These are phyloP conservation scores for Phytophthora meadii DNA, from an alignment of 352 stramenopile species.

Conservation along the genomic window DNA sequence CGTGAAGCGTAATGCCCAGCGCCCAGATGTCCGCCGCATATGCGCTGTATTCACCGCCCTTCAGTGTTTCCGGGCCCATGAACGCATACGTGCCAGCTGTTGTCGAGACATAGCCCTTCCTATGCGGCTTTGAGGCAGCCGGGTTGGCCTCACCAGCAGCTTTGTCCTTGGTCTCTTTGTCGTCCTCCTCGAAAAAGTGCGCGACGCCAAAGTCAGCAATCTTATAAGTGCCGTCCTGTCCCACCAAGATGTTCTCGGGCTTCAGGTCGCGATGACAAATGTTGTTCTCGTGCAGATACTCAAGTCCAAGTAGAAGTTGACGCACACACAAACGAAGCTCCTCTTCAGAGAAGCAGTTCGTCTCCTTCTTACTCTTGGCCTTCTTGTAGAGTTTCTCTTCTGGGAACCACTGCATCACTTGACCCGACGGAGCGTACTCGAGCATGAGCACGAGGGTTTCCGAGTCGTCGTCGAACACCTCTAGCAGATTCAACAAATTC, in stretches of 20 bases:
- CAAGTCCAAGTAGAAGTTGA: constrained; percentile 76
- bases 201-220: constrained; percentile 89
- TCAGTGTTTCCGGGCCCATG: constrained; percentile 85
- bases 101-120: constrained; percentile 79
- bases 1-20: constrained; percentile 85
- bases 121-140: constrained; percentile 37
- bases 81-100: constrained; percentile 88
- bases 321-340: constrained; percentile 72
- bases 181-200: constrained; percentile 81
- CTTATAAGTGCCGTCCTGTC: constrained; percentile 73
- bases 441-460: constrained; percentile 88
- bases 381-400: constrained; percentile 61
- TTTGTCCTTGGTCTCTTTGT: constrained; percentile 36
- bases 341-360: constrained; percentile 53
- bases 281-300: constrained; percentile 87
- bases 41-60: constrained; percentile 78
- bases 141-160: neutral
- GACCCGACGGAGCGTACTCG: constrained; percentile 80
- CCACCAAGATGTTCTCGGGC: constrained; percentile 86
- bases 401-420: constrained; percentile 89
- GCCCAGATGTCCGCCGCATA: constrained; percentile 90
- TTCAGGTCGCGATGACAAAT: constrained; percentile 90
- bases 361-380: constrained; percentile 21
- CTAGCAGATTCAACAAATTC: constrained; percentile 82
- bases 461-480: constrained; percentile 85